A percentile compares a stretch with the other conserved stretches of the same genome.
Conservation (phyloP, 306 rosid species). For the Leucaena leucocephala region DNA sequence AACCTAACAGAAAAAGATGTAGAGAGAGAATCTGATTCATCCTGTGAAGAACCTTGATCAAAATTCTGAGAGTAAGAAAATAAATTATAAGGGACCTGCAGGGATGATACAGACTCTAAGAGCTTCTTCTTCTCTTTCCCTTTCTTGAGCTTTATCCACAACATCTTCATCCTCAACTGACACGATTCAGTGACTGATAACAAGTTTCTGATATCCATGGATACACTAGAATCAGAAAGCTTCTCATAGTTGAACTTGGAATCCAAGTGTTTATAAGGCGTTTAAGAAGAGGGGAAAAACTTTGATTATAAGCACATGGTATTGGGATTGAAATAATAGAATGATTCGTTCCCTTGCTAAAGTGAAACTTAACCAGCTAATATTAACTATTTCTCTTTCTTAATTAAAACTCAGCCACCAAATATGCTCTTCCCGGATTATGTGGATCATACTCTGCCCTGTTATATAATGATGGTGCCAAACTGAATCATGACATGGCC, state of each 20-base stretch:
- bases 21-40: constrained; percentile 44
- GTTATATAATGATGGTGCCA: not conserved
- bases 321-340: not conserved
- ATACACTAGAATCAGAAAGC: constrained; percentile 13
- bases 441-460: not conserved
- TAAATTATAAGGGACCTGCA: constrained; percentile 49
- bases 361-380: constrained; percentile 5
- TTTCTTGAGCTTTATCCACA: constrained; percentile 42
- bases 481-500: not conserved
- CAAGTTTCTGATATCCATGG: constrained; percentile 35
- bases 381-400: not conserved
- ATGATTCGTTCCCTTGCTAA: constrained; percentile 18
- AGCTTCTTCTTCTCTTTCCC: constrained; percentile 35
- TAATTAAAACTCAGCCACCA: not conserved
- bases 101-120: constrained; percentile 26
- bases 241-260: constrained; percentile 9
- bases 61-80: constrained; percentile 58
- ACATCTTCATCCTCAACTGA: constrained; percentile 36
- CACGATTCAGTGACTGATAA: constrained; percentile 26
- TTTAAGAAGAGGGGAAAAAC: not conserved
- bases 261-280: not conserved
- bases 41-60: constrained; percentile 49
- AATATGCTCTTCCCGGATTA: not conserved
- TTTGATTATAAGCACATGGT: constrained; percentile 2
- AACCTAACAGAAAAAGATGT: constrained; percentile 46